A percentile compares a stretch with the other conserved stretches of the same genome.
These are phyloP conservation scores for Chlorella sp. DNA, from an alignment of 139 green algal species.

Conservation along the genomic window DNA sequence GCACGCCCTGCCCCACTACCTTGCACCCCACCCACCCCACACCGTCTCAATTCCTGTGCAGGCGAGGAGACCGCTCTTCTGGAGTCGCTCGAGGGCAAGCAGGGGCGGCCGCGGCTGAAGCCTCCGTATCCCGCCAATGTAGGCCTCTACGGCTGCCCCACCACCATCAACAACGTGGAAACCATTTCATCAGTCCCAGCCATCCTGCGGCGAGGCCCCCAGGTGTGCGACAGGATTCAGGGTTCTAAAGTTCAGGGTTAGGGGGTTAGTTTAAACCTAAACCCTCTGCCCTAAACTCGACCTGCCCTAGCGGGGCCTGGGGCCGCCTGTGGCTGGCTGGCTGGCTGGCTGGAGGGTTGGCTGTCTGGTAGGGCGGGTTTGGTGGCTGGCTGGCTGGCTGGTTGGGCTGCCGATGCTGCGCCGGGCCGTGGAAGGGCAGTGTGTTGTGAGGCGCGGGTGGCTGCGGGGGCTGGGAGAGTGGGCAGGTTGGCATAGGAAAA, in stretches of 20 bases:
- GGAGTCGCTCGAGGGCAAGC: constrained; percentile 47
- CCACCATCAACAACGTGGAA: constrained; percentile 42
- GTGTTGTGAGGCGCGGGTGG: no score
- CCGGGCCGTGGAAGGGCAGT: no score
- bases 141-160: constrained; percentile 42
- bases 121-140: constrained; percentile 44
- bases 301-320: not conserved
- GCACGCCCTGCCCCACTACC: no score
- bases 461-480: no score
- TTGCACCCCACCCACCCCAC: not conserved
- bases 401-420: no score
- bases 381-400: not conserved
- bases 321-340: not conserved
- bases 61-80: constrained; percentile 49
- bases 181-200: constrained; percentile 24
- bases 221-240: no score
- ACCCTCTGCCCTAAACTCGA: no score
- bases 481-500: no score
- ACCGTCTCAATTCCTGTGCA: not conserved
- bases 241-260: no score
- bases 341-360: not conserved
- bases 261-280: no score
- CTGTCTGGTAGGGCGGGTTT: not conserved
- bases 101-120: constrained; percentile 49
- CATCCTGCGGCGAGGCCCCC: constrained; percentile 20